Percentiles rank a stretch among this genome's conserved stretches.
Evolutionary conservation across 208 protist species (phyloP).

Genomic region (Porcisia hertigi): DNA sequence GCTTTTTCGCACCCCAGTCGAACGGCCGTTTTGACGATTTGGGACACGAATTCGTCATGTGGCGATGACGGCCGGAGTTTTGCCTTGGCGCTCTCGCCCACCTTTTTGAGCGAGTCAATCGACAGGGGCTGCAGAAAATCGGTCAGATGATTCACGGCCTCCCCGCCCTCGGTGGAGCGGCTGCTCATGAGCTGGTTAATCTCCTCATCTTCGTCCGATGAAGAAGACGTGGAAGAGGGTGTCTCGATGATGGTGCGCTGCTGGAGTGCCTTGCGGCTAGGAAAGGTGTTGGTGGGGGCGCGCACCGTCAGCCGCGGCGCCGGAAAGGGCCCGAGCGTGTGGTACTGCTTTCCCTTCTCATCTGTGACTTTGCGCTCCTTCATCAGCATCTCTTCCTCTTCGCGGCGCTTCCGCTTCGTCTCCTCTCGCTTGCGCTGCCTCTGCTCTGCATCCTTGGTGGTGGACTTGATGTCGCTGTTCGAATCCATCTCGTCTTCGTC

Average conservation of each 20-base stretch:
- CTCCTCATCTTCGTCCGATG: conserved; percentile 64
- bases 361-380: conserved; percentile 83
- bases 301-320: conserved; percentile 78
- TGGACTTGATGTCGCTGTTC: conserved; percentile 59
- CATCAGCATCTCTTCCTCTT: conserved; percentile 90
- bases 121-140: conserved; percentile 83
- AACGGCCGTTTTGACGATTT: conserved; percentile 87
- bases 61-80: conserved; percentile 77
- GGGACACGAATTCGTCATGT: conserved; percentile 79
- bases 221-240: conserved; percentile 64
- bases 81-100: conserved; percentile 88
- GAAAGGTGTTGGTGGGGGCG: conserved; percentile 66
- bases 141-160: conserved; percentile 80
- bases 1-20: conserved; percentile 87
- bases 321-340: conserved; percentile 76
- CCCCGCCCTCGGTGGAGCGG: conserved; percentile 52
- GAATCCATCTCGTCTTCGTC: conserved; percentile 71
- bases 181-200: conserved; percentile 30
- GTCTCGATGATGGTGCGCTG: conserved; percentile 73
- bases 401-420: conserved; percentile 63
- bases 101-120: conserved; percentile 89
- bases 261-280: conserved; percentile 82
- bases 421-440: conserved; percentile 80
- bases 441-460: conserved; percentile 54
- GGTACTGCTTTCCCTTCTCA: conserved; percentile 76